Conservation (phyloP, 2,329 filamentous ascomycete species). For the Annulohypoxylon truncatum region DNA sequence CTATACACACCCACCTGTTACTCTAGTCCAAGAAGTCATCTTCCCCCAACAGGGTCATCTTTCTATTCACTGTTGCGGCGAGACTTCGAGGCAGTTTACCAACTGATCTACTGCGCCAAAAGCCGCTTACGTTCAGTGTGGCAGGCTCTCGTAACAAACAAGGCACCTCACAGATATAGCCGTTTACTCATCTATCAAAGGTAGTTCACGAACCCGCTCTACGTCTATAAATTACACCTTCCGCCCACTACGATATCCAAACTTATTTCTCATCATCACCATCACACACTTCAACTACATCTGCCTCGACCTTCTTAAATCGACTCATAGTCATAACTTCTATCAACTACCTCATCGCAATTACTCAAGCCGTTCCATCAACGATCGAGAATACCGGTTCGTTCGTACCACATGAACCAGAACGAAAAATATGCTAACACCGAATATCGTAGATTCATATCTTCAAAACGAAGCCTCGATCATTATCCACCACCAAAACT, state of each 20-base stretch:
- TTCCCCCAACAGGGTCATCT: conserved; percentile 26
- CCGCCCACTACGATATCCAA: conserved; percentile 37
- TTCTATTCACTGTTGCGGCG: conserved; percentile 19
- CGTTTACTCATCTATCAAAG: conserved; percentile 28
- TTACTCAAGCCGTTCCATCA: background rate
- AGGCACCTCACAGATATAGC: conserved; percentile 32
- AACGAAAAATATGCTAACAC: conserved; percentile 4
- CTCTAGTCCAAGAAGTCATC: conserved; percentile 27
- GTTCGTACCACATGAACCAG: background rate
- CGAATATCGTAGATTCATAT: background rate
- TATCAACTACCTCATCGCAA: conserved; percentile 7
- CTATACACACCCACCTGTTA: conserved; percentile 39
- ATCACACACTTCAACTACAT: conserved; percentile 26
- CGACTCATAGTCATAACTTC: conserved; percentile 7
- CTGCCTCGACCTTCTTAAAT: conserved; percentile 7
- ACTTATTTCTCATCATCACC: conserved; percentile 32
- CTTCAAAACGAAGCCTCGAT: background rate
- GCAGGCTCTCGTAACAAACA: conserved; percentile 31
- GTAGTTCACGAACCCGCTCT: conserved; percentile 25
- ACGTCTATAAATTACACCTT: conserved; percentile 44
- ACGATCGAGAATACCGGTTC: conserved; percentile 14
- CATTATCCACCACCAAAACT: background rate
- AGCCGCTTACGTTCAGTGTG: conserved; percentile 25
- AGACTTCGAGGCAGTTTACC: conserved; percentile 30
- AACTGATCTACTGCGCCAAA: conserved; percentile 24